These are phyloP conservation scores for Jaminaea rosea DNA, from an alignment of 1,284 basidiomycete species.

Conservation along the genomic window DNA sequence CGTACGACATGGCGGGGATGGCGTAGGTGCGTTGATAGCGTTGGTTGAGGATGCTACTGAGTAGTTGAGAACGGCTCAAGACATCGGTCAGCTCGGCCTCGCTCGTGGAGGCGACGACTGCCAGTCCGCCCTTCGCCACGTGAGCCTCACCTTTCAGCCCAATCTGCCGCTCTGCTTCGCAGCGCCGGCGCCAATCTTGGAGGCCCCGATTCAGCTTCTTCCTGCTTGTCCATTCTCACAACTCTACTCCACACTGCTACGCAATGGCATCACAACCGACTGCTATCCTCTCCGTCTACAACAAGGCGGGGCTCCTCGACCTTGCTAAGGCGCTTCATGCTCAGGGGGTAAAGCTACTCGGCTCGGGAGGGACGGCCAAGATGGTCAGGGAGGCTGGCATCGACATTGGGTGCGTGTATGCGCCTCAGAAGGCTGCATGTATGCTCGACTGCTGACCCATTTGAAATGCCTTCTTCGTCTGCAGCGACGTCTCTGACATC, in stretches of 20 bases:
- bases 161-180: too few relatives aligned
- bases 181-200: too few relatives aligned
- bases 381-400: slow-evolving; percentile 90
- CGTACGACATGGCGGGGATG: slow-evolving; percentile 28
- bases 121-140: too few relatives aligned
- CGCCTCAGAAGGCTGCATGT: background rate
- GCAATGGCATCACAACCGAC: slow-evolving; percentile 18
- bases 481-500: slow-evolving; percentile 91
- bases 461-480: background rate
- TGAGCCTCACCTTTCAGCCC: too few relatives aligned
- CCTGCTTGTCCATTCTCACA: too few relatives aligned
- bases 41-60: too few relatives aligned
- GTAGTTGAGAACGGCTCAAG: too few relatives aligned
- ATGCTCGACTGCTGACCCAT: background rate
- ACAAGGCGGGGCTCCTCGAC: slow-evolving; percentile 83
- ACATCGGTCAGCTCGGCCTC: too few relatives aligned
- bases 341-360: slow-evolving; percentile 77
- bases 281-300: slow-evolving; percentile 91
- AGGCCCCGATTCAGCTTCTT: too few relatives aligned
- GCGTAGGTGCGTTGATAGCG: too few relatives aligned
- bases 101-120: too few relatives aligned
- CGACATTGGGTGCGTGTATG: slow-evolving; percentile 66
- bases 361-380: slow-evolving; percentile 94
- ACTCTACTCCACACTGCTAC: background rate
- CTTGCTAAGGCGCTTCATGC: slow-evolving; percentile 73